Percentiles rank a stretch among this genome's conserved stretches.
Conservation (phyloP, 2,329 filamentous ascomycete genomes). For the Dactylellina cionopaga region DNA sequence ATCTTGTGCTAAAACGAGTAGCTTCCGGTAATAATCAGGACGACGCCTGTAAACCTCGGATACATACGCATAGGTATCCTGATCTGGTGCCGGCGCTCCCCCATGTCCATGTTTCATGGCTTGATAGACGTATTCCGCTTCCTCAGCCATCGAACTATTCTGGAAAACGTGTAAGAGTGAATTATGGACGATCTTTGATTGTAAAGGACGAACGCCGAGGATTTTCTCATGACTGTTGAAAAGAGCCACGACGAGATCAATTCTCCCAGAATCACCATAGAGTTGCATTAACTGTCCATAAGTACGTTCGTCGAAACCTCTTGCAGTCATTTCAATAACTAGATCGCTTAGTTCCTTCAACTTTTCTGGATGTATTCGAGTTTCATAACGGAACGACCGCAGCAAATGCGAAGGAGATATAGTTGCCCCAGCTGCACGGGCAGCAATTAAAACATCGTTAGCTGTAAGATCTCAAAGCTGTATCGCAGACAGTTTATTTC, state of each 20-base stretch:
- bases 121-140: constrained; percentile 26
- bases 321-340: background rate
- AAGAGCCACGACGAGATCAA: constrained; percentile 22
- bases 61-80: constrained; percentile 10
- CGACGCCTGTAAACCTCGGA: constrained; percentile 4
- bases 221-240: constrained; percentile 34
- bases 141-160: constrained; percentile 12
- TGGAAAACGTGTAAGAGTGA: background rate
- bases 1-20: constrained; percentile 3
- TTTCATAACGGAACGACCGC: background rate
- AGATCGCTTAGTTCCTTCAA: background rate
- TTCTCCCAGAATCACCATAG: constrained; percentile 5
- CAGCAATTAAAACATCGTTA: too few relatives aligned
- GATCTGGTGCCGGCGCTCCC: constrained; percentile 5
- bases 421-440: too few relatives aligned
- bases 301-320: constrained; percentile 16
- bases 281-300: constrained; percentile 19
- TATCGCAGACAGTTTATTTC: too few relatives aligned
- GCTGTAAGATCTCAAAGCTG: too few relatives aligned
- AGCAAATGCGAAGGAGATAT: constrained; percentile 1
- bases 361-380: background rate
- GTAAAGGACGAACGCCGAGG: background rate
- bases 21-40: constrained; percentile 23
- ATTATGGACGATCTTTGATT: constrained; percentile 9
- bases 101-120: constrained; percentile 13